Base-by-base conservation (phyloP, 306 rosid genomes). In the Hippophae tibetana region DNA sequence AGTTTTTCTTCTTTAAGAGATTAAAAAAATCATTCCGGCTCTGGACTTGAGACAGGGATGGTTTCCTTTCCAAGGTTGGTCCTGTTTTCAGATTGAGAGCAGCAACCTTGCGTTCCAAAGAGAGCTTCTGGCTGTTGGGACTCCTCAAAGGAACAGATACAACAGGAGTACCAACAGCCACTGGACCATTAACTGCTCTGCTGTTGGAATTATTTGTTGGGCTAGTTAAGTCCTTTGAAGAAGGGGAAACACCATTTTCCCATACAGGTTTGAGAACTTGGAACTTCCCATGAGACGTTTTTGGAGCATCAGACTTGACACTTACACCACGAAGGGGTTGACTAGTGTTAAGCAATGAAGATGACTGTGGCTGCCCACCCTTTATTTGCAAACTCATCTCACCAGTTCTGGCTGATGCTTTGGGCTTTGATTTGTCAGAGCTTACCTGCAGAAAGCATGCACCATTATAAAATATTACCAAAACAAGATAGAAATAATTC, bases 21-120 rank as follows among this genome's bases (percentile, higher is more conserved):
- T 93, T 88, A 72, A 93, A 93, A 72, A 93, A 93, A 66, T 88
- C 99, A 72, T 88, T 82, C 72, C 99, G 82, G 73, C 99, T 93
- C 86, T 93, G 94, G 44, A 69, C 81, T 74, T 88, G 99, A 67
- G 94, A 85, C 68, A 84, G 49, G 51, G 89, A 78, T 14, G 86
- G 85, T 72, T 81, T 88, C 84, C 86, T 93, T 55, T 93, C 99
- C 78, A 78, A 13, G 23, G 79, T 43, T 25, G 90, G 48, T 56
- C 95, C 95, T 26, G 82, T 55, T 77, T 84, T 88, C 75, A 62
- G 70, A 64, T 93, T 95, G 70, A 80, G 57, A 13, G 85, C 74
- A 80, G 84, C 72, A 9, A 63, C 69, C 78, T 80, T 92, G 47
- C 89, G 70, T 52, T 88, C 99, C 53, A 87, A 65, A 38, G 82